Base-by-base conservation (phyloP, 345 rosid species). In the Melaleuca quinquenervia region DNA sequence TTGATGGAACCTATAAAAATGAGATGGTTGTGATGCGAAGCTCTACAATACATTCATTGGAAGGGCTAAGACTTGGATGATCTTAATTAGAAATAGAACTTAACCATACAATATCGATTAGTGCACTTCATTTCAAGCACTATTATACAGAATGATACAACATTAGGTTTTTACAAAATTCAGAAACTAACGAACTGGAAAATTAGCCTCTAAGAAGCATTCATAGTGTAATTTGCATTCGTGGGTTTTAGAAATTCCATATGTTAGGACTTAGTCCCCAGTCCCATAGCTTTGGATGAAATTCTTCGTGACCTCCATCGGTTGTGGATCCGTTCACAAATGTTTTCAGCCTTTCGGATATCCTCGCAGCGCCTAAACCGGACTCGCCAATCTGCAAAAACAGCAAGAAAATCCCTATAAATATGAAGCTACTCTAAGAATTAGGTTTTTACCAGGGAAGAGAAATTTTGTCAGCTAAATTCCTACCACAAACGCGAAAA, bases 291-390 rank as follows among this genome's bases (percentile, higher is more conserved):
- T 26, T 85, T 11, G 54, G 50, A 62, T 58, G 45, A 45, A 13
- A 41, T 29, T 60, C 76, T 58, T 62, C 54, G 3, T 27, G 50
- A 49, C 83, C 36, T 50, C 76, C 84, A 41, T 48, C 70, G 26
- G 76, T 27, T 10, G 27, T 20, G 48, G 88, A 88, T 88, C 91
- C 92, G 32, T 82, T 50, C 41, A 92, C 90, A 18, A 90, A 75
- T 82, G 62, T 89, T 52, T 87, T 91, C 88, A 93, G 50, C 70
- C 91, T 89, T 85, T 91, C 91, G 29, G 80, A 62, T 58, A 91
- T 86, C 54, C 87, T 89, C 22, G 87, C 84, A 21, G 89, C 89
- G 50, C 91, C 91, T 84, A 89, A 88, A 50, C 90, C 52, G 13
- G 88, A 50, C n/a, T 85, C 91, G 24, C 84, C 84, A 49, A 90